Evolutionary conservation across 371 early-diverging fungal species (phyloP).

Genomic region (Mucor plumbeus): DNA sequence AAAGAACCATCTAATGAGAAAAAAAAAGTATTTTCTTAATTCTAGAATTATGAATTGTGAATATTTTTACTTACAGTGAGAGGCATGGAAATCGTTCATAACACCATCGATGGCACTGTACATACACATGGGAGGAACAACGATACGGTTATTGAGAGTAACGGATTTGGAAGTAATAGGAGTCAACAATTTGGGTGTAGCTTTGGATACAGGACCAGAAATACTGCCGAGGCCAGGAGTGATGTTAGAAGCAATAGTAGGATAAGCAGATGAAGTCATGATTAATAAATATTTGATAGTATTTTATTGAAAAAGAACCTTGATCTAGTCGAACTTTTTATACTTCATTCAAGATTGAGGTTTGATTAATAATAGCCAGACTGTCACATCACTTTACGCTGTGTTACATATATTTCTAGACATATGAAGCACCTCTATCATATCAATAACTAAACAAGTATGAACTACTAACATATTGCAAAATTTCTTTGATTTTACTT

Average conservation of each 20-base stretch:
- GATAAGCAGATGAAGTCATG: neutral
- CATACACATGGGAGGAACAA: constrained; percentile 84
- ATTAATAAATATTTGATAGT: neutral
- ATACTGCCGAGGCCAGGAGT: neutral
- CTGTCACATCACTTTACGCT: neutral
- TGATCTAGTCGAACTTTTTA: neutral
- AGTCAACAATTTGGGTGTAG: constrained; percentile 14
- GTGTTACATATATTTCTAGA: neutral
- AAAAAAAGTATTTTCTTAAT: constrained; percentile 61
- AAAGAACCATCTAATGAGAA: constrained; percentile 53
- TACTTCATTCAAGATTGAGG: neutral
- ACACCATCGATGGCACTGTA: constrained; percentile 38
- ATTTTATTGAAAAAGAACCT: neutral
- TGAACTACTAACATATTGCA: no score
- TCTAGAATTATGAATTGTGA: constrained; percentile 62
- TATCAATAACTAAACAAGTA: no score
- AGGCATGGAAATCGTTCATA: constrained; percentile 65
- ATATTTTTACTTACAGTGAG: constrained; percentile 44
- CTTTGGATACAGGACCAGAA: neutral
- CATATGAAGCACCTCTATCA: no score
- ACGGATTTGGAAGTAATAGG: constrained; percentile 67
- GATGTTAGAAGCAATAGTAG: neutral
- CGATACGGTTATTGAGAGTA: constrained; percentile 74
- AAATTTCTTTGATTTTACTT: no score
- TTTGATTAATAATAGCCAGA: neutral